Evolutionary conservation across 2,329 filamentous ascomycete genomes (phyloP).

Genomic region (Alternaria panax): DNA sequence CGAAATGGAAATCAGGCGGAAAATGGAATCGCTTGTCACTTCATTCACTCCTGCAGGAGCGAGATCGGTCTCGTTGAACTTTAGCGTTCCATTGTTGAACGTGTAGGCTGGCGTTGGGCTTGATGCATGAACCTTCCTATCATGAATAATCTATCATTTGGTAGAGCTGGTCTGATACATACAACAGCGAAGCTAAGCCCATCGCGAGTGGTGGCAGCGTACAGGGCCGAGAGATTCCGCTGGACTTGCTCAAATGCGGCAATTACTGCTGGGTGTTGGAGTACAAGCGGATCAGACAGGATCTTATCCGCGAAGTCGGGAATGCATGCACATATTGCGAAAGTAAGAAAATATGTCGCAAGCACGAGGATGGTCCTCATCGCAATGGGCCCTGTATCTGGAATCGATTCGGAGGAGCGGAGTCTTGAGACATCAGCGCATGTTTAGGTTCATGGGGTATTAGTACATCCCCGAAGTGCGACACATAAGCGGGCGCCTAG

Average conservation of each 20-base stretch:
- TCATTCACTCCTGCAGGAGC: slow-evolving; percentile 8
- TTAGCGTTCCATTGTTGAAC: slow-evolving; percentile 42
- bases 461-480: not conserved
- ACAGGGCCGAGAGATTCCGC: slow-evolving; percentile 26
- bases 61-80: slow-evolving; percentile 37
- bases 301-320: slow-evolving; percentile 34
- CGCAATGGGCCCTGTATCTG: not conserved
- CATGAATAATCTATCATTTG: not conserved
- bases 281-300: slow-evolving; percentile 24
- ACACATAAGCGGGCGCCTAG: not conserved
- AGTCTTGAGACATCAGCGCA: not conserved
- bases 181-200: slow-evolving; percentile 42
- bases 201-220: slow-evolving; percentile 34
- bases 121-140: slow-evolving; percentile 38
- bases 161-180: slow-evolving; percentile 8
- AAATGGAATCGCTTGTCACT: slow-evolving; percentile 41
- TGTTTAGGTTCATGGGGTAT: not conserved
- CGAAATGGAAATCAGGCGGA: slow-evolving; percentile 39
- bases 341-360: not conserved
- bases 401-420: not conserved
- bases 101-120: slow-evolving; percentile 24
- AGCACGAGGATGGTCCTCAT: slow-evolving; percentile 6
- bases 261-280: slow-evolving; percentile 32
- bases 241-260: slow-evolving; percentile 34
- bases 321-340: slow-evolving; percentile 27